phyloP scores from a whole-genome alignment of 495 filamentous ascomycete genomes.

The Corynascus novoguineensis region DNA sequence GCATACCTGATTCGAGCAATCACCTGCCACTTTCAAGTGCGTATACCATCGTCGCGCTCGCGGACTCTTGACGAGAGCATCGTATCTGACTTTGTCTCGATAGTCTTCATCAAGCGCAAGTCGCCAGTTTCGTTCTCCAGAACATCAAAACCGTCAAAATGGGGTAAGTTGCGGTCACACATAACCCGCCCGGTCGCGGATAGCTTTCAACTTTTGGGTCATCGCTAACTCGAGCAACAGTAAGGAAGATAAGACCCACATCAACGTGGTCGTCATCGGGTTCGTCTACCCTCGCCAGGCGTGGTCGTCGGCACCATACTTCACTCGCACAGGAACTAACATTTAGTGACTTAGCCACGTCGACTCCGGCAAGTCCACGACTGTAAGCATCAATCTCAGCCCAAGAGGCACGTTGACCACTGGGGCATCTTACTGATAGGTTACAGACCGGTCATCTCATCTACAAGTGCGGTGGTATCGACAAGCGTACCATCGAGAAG shows the following conservation, averaged over 20 bases:
- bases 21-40: constrained; percentile 30
- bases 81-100: constrained; percentile 12
- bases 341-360: constrained; percentile 60
- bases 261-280: constrained; percentile 98
- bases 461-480: constrained; percentile 99
- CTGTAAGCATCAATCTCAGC: constrained; percentile 46
- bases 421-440: constrained; percentile 3
- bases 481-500: constrained; percentile 99
- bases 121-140: constrained; percentile 17
- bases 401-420: not conserved
- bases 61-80: constrained; percentile 1
- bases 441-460: constrained; percentile 74
- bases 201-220: not conserved
- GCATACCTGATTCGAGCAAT: constrained; percentile 38
- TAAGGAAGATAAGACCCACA: constrained; percentile 80
- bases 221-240: constrained; percentile 39
- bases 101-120: constrained; percentile 21
- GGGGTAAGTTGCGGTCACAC: constrained; percentile 23
- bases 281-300: constrained; percentile 77
- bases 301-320: not conserved
- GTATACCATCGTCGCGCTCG: constrained; percentile 10
- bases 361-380: constrained; percentile 99
- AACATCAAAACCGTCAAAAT: constrained; percentile 27
- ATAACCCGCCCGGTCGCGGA: not conserved
- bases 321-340: constrained; percentile 15